Base-by-base conservation (phyloP, 257 asterid genomes). In the Henckelia pumila region DNA sequence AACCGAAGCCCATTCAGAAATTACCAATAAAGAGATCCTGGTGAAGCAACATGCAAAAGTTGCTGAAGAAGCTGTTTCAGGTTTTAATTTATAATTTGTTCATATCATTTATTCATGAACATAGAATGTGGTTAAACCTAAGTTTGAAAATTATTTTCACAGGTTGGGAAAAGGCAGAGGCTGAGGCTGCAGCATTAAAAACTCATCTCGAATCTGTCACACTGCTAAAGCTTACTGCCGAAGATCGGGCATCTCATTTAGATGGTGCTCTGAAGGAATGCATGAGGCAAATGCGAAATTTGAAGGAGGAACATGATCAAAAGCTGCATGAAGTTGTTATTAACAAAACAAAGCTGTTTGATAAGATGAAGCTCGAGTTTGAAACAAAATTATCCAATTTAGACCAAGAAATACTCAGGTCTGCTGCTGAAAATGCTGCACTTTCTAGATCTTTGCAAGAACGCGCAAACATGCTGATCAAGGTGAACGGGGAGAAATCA, bases 121-220 rank as follows among this genome's bases (percentile, higher is more conserved):
- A 26, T 28, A 9, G 20, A 22, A 52, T 28, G 73, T 53, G 67
- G 58, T 66, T 47, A 58, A 70, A 57, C 55, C 71, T 61, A 44
- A 70, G 24, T 63, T 56, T 32, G 19, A 32, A 40, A 26, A 7
- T 40, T 72, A 44, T 72, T 33, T 81, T 81, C 33, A 56, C 91
- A 94, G 99, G 99, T 75, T 94, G 99, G 99, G 99, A 94, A 73
- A 94, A 94, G 72, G 99, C 99, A 7, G 97, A 94, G 79, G 89
- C 96, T n/a, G 99, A 94, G 81, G 91, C 99, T 7, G 87, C 92
- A 16, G 80, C 91, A 40, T 72, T 94, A 78, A 91, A 91, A 78
- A 88, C 72, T 79, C 96, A 88, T 73, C 85, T 94, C 53, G 97
- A 94, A 76, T 94, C 99, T 5, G 96, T 94, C 75, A 91, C 99